Evolutionary conservation across 164 flowering plant genomes (phyloP).

Genomic region (Magnolia officinalis): DNA sequence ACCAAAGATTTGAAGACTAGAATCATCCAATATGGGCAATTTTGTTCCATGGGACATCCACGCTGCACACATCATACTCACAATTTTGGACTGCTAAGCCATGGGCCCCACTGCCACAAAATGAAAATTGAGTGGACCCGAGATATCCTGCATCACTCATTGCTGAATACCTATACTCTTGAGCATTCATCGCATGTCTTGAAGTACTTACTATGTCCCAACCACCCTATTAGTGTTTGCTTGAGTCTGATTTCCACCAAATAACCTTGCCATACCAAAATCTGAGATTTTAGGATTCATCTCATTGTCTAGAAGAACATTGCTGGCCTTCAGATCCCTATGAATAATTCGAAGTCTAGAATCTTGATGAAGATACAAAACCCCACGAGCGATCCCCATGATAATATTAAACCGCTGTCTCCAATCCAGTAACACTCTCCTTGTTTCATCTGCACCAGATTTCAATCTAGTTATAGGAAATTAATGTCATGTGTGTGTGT

Average conservation of each 20-base stretch:
- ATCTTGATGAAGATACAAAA: conserved; percentile 62
- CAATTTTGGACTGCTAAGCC: neutral
- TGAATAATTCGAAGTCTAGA: conserved; percentile 49
- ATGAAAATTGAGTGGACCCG: neutral
- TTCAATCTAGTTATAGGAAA: neutral
- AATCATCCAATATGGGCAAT: neutral
- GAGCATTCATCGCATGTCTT: neutral
- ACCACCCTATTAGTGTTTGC: conserved; percentile 25
- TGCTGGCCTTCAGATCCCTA: conserved; percentile 58
- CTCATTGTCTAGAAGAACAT: conserved; percentile 41
- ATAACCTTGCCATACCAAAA: conserved; percentile 43
- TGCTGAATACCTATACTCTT: neutral
- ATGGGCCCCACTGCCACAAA: neutral
- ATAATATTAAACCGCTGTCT: conserved; percentile 21
- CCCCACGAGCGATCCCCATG: conserved; percentile 46
- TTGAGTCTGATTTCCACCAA: conserved; percentile 24
- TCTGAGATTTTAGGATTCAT: conserved; percentile 49
- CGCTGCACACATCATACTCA: neutral
- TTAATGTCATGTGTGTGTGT: neutral
- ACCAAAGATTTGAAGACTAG: neutral
- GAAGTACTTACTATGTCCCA: conserved; percentile 37
- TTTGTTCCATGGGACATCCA: neutral
- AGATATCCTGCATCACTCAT: neutral
- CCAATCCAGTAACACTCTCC: conserved; percentile 17
- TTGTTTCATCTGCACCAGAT: conserved; percentile 1